Evolutionary conservation across 371 early-diverging fungal species (phyloP).

Genomic region (Vairimorpha necatrix): DNA sequence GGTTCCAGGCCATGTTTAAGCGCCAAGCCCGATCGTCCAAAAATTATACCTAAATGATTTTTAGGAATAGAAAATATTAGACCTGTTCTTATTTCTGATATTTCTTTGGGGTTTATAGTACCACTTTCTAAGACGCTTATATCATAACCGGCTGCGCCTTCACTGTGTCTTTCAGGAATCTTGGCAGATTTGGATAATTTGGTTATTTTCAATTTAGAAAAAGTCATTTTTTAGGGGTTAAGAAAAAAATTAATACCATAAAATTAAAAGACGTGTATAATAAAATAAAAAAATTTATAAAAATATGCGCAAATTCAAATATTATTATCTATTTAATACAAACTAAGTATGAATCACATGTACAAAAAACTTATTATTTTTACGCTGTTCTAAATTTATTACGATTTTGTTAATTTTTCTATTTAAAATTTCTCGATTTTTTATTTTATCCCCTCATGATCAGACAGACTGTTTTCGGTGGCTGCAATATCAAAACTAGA

Average conservation of each 20-base stretch:
- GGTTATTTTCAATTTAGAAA: conserved; percentile 15
- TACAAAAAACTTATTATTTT: too few relatives aligned
- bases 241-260: background rate
- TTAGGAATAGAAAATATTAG: conserved; percentile 27
- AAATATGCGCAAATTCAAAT: too few relatives aligned
- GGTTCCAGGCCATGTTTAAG: conserved; percentile 45
- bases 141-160: conserved; percentile 61
- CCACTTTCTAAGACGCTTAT: conserved; percentile 32
- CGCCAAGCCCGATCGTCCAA: conserved; percentile 53
- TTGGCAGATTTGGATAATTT: conserved; percentile 25
- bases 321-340: too few relatives aligned
- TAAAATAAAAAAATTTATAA: background rate
- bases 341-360: too few relatives aligned
- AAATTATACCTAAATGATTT: conserved; percentile 22
- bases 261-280: background rate
- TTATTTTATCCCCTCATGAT: background rate
- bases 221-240: conserved; percentile 4
- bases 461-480: background rate
- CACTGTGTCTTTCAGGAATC: conserved; percentile 43
- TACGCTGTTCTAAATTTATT: too few relatives aligned
- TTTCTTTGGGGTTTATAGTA: conserved; percentile 19
- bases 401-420: too few relatives aligned
- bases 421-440: too few relatives aligned
- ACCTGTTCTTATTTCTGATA: conserved; percentile 39
- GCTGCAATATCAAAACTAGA: background rate